Evolutionary conservation across 495 filamentous ascomycete genomes (phyloP).

Genomic region (Xylaria curta): DNA sequence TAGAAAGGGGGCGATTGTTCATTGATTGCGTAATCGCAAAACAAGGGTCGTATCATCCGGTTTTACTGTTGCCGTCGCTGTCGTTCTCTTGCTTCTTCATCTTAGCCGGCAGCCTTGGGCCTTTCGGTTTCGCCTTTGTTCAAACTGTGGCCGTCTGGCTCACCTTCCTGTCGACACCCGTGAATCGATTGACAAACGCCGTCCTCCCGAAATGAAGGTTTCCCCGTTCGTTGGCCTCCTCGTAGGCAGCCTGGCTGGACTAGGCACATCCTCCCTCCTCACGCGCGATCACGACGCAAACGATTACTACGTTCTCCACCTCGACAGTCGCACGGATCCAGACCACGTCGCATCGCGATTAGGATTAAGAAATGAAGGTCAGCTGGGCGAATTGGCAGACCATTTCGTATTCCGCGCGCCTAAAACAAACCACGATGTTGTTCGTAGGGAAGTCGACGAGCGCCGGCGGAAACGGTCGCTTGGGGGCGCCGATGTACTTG

Average conservation of each 20-base stretch:
- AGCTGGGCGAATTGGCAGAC: constrained; percentile 76
- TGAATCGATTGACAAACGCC: constrained; percentile 8
- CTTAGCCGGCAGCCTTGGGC: background rate
- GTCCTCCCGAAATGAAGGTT: constrained; percentile 50
- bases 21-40: background rate
- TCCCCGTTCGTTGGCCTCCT: constrained; percentile 51
- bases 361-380: constrained; percentile 82
- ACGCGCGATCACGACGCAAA: constrained; percentile 68
- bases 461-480: constrained; percentile 64
- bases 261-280: constrained; percentile 65
- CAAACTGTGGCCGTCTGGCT: background rate
- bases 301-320: constrained; percentile 91
- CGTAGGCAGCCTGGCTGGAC: constrained; percentile 49
- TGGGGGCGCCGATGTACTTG: constrained; percentile 63
- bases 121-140: background rate
- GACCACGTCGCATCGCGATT: constrained; percentile 73
- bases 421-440: constrained; percentile 67
- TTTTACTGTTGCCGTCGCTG: too few species aligned
- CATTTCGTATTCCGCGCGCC: constrained; percentile 85
- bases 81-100: background rate
- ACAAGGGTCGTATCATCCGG: background rate
- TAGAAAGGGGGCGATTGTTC: constrained; percentile 6
- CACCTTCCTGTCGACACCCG: background rate
- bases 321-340: constrained; percentile 69
- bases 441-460: constrained; percentile 63